Evolutionary conservation across 805 yeast species (phyloP).

Genomic region (Wickerhamiella musiphila): DNA sequence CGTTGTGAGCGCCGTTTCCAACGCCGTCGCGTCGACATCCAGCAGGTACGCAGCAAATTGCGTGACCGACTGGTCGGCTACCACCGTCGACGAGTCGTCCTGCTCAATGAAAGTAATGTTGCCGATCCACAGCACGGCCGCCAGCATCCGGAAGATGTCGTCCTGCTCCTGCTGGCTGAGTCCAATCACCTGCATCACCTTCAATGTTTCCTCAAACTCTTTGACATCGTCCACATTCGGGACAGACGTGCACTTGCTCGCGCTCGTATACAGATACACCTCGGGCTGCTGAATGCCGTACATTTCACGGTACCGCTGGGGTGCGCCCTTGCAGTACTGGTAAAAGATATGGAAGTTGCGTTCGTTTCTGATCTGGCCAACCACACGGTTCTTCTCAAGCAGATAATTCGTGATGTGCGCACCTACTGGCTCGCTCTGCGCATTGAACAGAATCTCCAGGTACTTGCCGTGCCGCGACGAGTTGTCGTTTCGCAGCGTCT

Average conservation of each 20-base stretch:
- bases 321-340: constrained; percentile 84
- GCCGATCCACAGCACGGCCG: constrained; percentile 88
- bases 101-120: constrained; percentile 65
- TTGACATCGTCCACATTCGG: constrained; percentile 68
- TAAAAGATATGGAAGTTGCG: constrained; percentile 95
- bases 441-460: constrained; percentile 74
- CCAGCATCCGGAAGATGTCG: constrained; percentile 65
- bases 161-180: constrained; percentile 71
- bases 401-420: constrained; percentile 92
- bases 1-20: constrained; percentile 54
- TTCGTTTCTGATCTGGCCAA: constrained; percentile 82
- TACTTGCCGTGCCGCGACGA: constrained; percentile 89
- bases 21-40: constrained; percentile 53
- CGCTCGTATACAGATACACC: constrained; percentile 74
- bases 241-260: constrained; percentile 71
- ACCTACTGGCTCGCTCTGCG: constrained; percentile 72
- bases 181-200: constrained; percentile 83
- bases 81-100: constrained; percentile 66
- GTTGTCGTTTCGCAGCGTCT: constrained; percentile 74
- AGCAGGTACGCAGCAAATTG: constrained; percentile 84
- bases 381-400: constrained; percentile 90
- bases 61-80: constrained; percentile 79
- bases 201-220: constrained; percentile 65
- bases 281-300: constrained; percentile 93
- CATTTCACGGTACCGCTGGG: constrained; percentile 61